Base-by-base conservation (phyloP, 768 basidiomycete species). In the Xerocomus spinulosus region DNA sequence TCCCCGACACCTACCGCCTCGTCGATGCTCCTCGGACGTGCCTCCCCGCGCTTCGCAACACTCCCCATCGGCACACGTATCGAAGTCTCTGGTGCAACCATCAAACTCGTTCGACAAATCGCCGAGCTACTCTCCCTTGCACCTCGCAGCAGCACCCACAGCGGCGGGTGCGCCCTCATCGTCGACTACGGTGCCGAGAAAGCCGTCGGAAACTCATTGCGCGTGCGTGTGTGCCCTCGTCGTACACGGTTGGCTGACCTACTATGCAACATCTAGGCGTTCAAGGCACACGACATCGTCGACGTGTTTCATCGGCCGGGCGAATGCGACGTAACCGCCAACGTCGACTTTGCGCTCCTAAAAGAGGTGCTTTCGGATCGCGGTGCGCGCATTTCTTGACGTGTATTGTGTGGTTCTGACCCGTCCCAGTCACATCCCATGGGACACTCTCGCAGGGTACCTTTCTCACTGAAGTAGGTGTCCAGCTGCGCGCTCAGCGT, bases 281-380 rank as follows among this genome's bases (percentile, higher is more conserved):
- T 99, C 76, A 85, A 85, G 65, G 73, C 81, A 18, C 96, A 98
- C 62, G 76, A 83, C 49, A 81, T 92, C 13, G 86, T 89, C 2
- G 86, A 94, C 62, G 74, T 89, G 4, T 95, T 98, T 60, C 75
- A 86, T 44, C 71, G 75, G 9, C 93, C 94, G 0, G 96, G 96
- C 15, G 77, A 87, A 34, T 86, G 88, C 34, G 96, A 99, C 66
- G 69, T 98, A 39, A 99, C 96, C 0, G 84, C 87, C n/a, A 96
- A 98, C 60, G 95, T 99, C 40, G 94, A 99, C 68, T 98, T 98
- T 68, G 80, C 83, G 0, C 90, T 88, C 63, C 73, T 98, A 38
- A 76, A 78, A 60, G 92, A 96, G 68, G 83, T 89, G 0, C 72
- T 92, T 52, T 62, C 65, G 1, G 81, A 78, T 45, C 68, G 80